Conservation (phyloP, 83 land plant genomes). For the Picea mariana region DNA sequence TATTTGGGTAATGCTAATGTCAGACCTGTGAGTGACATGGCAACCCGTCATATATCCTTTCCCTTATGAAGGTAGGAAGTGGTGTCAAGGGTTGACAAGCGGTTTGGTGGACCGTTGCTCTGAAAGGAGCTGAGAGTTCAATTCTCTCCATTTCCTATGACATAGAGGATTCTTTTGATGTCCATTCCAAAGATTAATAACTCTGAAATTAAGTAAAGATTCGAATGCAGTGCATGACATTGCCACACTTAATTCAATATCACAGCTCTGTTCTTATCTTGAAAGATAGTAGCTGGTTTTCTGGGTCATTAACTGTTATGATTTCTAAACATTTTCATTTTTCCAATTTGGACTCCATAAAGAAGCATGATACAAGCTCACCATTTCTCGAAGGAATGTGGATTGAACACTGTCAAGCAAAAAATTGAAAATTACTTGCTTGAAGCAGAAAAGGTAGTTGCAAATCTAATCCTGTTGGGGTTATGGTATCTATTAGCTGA, state of each 20-base stretch:
- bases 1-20: conserved; percentile 63
- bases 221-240: not conserved
- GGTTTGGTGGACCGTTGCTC: conserved; percentile 71
- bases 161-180: conserved; percentile 4
- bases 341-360: conserved; percentile 15
- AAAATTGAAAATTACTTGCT: conserved; percentile 67
- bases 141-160: conserved; percentile 94
- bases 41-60: conserved; percentile 52
- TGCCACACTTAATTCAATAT: not conserved
- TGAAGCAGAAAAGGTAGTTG: conserved; percentile 66
- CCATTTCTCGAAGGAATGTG: conserved; percentile 65
- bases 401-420: conserved; percentile 54
- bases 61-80: conserved; percentile 46
- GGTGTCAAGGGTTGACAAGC: conserved; percentile 92
- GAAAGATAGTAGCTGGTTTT: not conserved
- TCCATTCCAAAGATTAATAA: not conserved
- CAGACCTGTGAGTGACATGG: conserved; percentile 60
- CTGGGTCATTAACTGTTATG: conserved; percentile 5
- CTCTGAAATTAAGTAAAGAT: not conserved
- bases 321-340: not conserved
- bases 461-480: not conserved
- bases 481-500: not conserved
- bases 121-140: conserved; percentile 88
- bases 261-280: not conserved
- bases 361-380: conserved; percentile 71